Percentiles rank a stretch among this genome's conserved stretches.
Conservation (phyloP, 768 basidiomycete genomes). For the Pleurotus sapidus region DNA sequence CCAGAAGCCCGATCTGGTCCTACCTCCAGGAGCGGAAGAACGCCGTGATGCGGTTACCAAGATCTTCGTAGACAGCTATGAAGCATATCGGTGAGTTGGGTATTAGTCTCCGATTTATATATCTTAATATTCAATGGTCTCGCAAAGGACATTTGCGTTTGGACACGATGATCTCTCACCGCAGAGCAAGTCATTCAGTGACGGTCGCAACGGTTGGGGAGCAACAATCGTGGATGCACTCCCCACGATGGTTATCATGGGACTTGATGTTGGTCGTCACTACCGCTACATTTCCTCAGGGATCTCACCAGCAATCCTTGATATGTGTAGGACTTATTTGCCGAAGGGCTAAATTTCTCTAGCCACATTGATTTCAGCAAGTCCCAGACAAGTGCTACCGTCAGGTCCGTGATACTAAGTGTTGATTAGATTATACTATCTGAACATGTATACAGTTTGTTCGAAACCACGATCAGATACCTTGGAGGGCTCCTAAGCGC, state of each 20-base stretch:
- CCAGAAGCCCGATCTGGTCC: conserved; percentile 37
- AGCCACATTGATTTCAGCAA: conserved; percentile 41
- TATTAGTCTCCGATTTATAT: neutral
- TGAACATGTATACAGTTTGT: conserved; percentile 45
- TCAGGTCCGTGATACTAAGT: conserved; percentile 33
- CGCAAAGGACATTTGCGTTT: conserved; percentile 48
- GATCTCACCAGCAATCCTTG: neutral
- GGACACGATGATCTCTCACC: conserved; percentile 62
- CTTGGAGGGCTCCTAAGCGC: conserved; percentile 66
- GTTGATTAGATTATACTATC: too few relatives aligned
- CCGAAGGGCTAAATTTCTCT: conserved; percentile 40
- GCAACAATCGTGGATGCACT: conserved; percentile 55
- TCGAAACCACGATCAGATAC: conserved; percentile 77
- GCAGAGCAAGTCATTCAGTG: conserved; percentile 30
- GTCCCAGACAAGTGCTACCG: conserved; percentile 34
- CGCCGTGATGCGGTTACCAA: conserved; percentile 40
- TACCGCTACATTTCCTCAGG: neutral
- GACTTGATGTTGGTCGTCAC: conserved; percentile 29
- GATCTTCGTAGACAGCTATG: conserved; percentile 51
- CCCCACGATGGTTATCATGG: conserved; percentile 56
- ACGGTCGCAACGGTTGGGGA: conserved; percentile 29
- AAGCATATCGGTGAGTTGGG: conserved; percentile 51
- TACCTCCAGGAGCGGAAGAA: conserved; percentile 36
- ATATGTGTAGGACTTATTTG: conserved; percentile 35
- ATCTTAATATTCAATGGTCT: neutral